phyloP scores from a whole-genome alignment of 306 rosid genomes.

The Fagus crenata region DNA sequence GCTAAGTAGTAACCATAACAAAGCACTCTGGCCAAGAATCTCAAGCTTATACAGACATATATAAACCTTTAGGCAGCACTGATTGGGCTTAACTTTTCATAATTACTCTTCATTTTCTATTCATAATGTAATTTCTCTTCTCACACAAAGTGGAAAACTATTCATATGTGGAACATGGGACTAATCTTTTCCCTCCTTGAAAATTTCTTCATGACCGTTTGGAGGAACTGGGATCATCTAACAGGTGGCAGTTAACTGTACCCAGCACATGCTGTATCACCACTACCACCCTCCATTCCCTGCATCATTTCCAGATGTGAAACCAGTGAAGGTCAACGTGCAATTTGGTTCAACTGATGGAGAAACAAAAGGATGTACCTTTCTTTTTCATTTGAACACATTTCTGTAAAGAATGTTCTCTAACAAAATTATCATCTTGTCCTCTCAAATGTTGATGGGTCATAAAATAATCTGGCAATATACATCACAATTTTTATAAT shows the following conservation, averaged over 20 bases:
- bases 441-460: not conserved
- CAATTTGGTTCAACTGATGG: not conserved
- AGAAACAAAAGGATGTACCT: not conserved
- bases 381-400: not conserved
- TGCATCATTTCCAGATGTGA: not conserved
- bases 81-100: not conserved
- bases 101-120: not conserved
- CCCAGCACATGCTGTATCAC: constrained; percentile 2
- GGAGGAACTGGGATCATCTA: not conserved
- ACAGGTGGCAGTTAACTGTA: not conserved
- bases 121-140: not conserved
- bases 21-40: constrained; percentile 1
- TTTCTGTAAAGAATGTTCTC: not conserved
- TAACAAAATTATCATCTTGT: not conserved
- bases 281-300: not conserved
- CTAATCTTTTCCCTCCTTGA: not conserved
- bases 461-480: not conserved
- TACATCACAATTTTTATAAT: not conserved
- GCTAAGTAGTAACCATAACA: not conserved
- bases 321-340: not conserved
- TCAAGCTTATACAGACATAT: not conserved
- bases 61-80: not conserved
- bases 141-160: not conserved
- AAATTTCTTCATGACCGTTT: not conserved
- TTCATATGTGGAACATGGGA: not conserved